Percentiles rank a stretch among this genome's conserved stretches.
Conservation (phyloP, 2,329 filamentous ascomycete species). For the Fonsecaea nubica region DNA sequence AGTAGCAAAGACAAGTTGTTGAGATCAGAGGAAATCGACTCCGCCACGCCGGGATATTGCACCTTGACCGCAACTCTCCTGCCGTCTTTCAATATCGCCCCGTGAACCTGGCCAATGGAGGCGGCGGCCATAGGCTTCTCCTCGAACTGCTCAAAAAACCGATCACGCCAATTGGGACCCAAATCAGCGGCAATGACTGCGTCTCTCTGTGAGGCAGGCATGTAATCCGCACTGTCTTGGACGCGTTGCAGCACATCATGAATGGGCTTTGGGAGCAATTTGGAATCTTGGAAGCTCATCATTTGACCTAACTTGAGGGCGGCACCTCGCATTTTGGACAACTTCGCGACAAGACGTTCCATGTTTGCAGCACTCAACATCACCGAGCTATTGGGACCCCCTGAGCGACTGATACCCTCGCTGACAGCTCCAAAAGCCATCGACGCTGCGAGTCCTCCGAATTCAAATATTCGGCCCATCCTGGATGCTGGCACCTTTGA, state of each 20-base stretch:
- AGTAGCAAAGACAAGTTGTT: slow-evolving; percentile 91
- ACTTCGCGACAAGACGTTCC: slow-evolving; percentile 87
- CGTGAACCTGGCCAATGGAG: slow-evolving; percentile 95
- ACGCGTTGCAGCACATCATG: slow-evolving; percentile 91
- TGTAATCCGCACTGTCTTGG: slow-evolving; percentile 96
- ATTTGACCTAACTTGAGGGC: slow-evolving; percentile 97
- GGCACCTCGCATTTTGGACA: slow-evolving; percentile 95
- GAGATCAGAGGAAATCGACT: slow-evolving; percentile 94
- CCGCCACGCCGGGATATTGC: slow-evolving; percentile 94
- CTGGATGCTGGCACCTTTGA: slow-evolving; percentile 89
- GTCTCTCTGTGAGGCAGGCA: slow-evolving; percentile 92
- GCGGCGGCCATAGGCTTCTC: slow-evolving; percentile 93
- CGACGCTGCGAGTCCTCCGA: slow-evolving; percentile 87
- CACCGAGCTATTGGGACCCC: slow-evolving; percentile 77
- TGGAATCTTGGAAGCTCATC: slow-evolving; percentile 97
- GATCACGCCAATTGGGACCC: slow-evolving; percentile 80
- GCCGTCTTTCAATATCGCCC: slow-evolving; percentile 76
- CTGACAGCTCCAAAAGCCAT: slow-evolving; percentile 93
- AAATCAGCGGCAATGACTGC: slow-evolving; percentile 80
- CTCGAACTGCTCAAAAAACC: slow-evolving; percentile 82
- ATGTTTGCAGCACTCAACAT: slow-evolving; percentile 90
- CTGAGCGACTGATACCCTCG: slow-evolving; percentile 80
- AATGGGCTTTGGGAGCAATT: slow-evolving; percentile 87
- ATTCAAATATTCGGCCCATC: slow-evolving; percentile 90
- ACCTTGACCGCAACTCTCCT: slow-evolving; percentile 90